Conservation (phyloP, 768 basidiomycete genomes). For the Mycena galopus region DNA sequence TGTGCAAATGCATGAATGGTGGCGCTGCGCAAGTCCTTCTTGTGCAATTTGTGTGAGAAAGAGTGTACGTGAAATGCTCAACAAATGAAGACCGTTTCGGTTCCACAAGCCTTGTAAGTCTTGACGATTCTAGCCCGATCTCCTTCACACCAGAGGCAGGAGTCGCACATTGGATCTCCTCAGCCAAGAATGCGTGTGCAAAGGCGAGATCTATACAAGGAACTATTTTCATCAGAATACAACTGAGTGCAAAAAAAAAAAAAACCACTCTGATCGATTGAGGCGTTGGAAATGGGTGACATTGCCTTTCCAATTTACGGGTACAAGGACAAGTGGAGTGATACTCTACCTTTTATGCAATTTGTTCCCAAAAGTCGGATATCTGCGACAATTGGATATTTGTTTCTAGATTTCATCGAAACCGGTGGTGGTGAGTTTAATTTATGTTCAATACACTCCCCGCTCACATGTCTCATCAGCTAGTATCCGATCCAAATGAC, state of each 20-base stretch:
- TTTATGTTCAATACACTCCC: not conserved
- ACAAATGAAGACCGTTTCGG: too few species aligned
- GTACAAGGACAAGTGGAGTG: constrained; percentile 44
- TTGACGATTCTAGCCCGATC: too few species aligned
- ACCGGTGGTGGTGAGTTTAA: constrained; percentile 38
- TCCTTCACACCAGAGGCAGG: too few species aligned
- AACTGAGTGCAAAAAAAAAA: too few species aligned
- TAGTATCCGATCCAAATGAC: constrained; percentile 45
- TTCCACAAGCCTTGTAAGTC: too few species aligned
- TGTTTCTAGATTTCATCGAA: constrained; percentile 49
- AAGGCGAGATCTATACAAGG: too few species aligned
- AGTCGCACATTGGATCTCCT: too few species aligned
- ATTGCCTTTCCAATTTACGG: constrained; percentile 37
- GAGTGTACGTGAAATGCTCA: too few species aligned
- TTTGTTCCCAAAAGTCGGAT: constrained; percentile 44
- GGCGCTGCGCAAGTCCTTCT: not conserved
- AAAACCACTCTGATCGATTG: too few species aligned
- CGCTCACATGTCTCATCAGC: constrained; percentile 28
- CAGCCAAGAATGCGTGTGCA: too few species aligned
- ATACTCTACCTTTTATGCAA: constrained; percentile 31
- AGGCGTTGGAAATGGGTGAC: constrained; percentile 47
- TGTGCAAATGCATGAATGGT: not conserved
- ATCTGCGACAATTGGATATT: constrained; percentile 43
- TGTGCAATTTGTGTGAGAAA: constrained; percentile 1
- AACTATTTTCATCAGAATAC: too few species aligned